Evolutionary conservation across 169 alveolate genomes (phyloP).

Genomic region (Eimeria falciformis): DNA sequence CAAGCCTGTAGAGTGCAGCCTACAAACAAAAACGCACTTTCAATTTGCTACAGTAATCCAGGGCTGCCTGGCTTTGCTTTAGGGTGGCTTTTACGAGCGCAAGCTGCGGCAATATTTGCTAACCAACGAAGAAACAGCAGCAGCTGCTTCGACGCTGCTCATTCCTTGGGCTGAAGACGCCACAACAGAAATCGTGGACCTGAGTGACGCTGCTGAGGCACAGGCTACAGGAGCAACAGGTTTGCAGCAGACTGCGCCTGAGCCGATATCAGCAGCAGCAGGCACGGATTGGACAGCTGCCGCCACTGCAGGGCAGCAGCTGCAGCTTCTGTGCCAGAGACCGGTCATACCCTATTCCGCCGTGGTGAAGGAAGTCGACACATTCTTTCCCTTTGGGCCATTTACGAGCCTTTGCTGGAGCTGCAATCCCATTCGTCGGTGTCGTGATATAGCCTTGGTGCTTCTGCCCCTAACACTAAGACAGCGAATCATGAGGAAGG

Average conservation of each 20-base stretch:
- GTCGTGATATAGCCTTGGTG: not conserved
- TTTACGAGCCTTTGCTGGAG: not conserved
- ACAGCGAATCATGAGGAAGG: not conserved
- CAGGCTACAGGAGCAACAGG: not conserved
- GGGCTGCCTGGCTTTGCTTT: not conserved
- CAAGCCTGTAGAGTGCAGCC: too few species aligned
- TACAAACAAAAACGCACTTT: too few species aligned
- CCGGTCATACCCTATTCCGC: not conserved
- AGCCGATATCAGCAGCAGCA: not conserved
- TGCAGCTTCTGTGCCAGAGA: not conserved
- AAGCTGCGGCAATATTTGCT: slow-evolving; percentile 29
- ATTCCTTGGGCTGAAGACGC: slow-evolving; percentile 23
- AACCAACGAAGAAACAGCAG: slow-evolving; percentile 9
- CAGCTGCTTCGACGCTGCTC: slow-evolving; percentile 35
- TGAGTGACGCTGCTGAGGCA: not conserved
- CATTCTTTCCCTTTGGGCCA: not conserved
- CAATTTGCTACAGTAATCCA: not conserved
- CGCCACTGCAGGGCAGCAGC: not conserved
- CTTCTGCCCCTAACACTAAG: slow-evolving; percentile 15
- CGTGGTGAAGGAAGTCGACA: not conserved
- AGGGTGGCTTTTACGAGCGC: slow-evolving; percentile 43
- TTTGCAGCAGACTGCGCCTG: not conserved
- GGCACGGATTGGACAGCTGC: not conserved
- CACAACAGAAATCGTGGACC: not conserved
- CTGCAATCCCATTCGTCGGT: not conserved